A percentile compares a stretch with the other conserved stretches of the same genome.
Evolutionary conservation across 768 basidiomycete genomes (phyloP).

Genomic region (Phanerochaete carnosa): DNA sequence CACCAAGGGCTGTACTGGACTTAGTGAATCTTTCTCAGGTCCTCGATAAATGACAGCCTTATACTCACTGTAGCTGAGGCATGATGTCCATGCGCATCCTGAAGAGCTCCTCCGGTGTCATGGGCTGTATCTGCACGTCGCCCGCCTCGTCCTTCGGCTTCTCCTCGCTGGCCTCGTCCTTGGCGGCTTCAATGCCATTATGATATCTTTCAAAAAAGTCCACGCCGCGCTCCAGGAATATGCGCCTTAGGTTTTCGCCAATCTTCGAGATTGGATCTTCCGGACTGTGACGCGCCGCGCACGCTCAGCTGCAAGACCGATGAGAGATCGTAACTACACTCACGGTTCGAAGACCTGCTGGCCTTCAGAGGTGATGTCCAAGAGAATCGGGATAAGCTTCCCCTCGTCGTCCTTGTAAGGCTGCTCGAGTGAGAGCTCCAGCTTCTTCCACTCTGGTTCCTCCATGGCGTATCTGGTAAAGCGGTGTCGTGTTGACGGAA

Average conservation of each 20-base stretch:
- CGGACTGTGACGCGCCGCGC: constrained; percentile 22
- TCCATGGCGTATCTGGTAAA: constrained; percentile 15
- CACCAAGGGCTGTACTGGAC: constrained; percentile 67
- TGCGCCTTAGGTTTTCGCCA: constrained; percentile 62
- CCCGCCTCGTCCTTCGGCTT: constrained; percentile 29
- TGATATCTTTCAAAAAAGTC: constrained; percentile 65
- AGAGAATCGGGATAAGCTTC: constrained; percentile 53
- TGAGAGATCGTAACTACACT: constrained; percentile 19
- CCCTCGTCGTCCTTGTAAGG: constrained; percentile 82
- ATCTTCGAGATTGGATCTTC: constrained; percentile 56
- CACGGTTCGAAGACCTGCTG: constrained; percentile 72
- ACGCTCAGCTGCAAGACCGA: background rate
- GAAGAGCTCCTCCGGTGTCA: constrained; percentile 71
- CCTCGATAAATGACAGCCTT: background rate
- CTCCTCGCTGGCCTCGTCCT: constrained; percentile 20
- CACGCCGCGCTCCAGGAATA: constrained; percentile 69
- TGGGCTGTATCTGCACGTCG: constrained; percentile 33
- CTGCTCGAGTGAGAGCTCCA: constrained; percentile 69
- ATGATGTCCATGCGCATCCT: constrained; percentile 73
- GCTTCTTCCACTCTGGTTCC: constrained; percentile 50
- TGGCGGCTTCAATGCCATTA: constrained; percentile 9
- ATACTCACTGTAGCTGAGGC: constrained; percentile 69
- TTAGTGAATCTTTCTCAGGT: constrained; percentile 12
- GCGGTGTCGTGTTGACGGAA: no score
- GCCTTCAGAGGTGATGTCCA: constrained; percentile 71